These are phyloP conservation scores for Gossypium arboreum DNA, from an alignment of 345 rosid genomes.

Conservation along the genomic window DNA sequence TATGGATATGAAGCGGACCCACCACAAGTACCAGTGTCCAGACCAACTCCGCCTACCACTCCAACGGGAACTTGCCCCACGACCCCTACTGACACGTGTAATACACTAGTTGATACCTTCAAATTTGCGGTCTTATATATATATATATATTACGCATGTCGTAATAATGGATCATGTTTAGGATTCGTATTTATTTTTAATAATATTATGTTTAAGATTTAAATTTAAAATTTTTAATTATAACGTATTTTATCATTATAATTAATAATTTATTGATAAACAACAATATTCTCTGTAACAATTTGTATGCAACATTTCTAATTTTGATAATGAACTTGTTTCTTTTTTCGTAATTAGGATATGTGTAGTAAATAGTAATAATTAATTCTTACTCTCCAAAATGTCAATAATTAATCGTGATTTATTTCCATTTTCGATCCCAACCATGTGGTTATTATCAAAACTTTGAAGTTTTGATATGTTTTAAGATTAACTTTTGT, in stretches of 20 bases:
- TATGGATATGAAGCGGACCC: conserved; percentile 10
- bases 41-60: conserved; percentile 1
- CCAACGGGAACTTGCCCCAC: neutral
- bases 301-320: neutral
- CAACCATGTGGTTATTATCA: neutral
- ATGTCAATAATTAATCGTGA: no score
- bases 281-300: neutral
- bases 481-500: no score
- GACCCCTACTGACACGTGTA: neutral
- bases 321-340: neutral
- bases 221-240: no score
- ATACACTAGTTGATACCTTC: neutral
- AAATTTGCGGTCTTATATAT: neutral
- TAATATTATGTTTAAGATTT: no score
- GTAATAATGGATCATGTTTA: no score
- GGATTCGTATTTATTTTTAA: no score
- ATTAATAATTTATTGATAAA: no score
- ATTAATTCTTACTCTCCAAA: no score
- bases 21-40: neutral
- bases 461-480: neutral
- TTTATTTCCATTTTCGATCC: no score
- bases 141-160: no score
- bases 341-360: no score
- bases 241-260: fast-evolving
- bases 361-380: no score